phyloP scores from a whole-genome alignment of 1,284 basidiomycete species.

The Cryptococcus amylolentus region DNA sequence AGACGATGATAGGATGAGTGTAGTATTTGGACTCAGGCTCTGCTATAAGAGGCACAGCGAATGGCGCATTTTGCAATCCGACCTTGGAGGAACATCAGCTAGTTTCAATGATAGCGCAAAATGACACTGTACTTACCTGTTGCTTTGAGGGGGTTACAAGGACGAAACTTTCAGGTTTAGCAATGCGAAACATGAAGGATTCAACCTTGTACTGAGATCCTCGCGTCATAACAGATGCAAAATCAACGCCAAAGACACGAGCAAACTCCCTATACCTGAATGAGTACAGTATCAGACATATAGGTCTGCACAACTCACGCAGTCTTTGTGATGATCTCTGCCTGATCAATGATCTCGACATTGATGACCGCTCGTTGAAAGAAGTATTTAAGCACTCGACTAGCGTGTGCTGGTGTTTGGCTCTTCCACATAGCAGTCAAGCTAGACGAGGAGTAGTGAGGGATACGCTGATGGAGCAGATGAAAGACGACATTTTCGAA shows the following conservation, averaged over 20 bases:
- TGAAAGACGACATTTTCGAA: slow-evolving; percentile 89
- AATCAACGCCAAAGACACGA: slow-evolving; percentile 94
- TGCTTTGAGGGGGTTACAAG: slow-evolving; percentile 78
- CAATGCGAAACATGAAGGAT: slow-evolving; percentile 94
- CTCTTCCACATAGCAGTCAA: slow-evolving; percentile 73
- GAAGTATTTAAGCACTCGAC: slow-evolving; percentile 63
- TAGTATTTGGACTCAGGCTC: slow-evolving; percentile 93
- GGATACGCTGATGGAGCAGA: slow-evolving; percentile 67
- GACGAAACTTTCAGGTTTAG: slow-evolving; percentile 93
- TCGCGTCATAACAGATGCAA: slow-evolving; percentile 88
- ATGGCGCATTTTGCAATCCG: slow-evolving; percentile 92
- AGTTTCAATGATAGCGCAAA: not conserved
- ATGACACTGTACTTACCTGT: slow-evolving; percentile 58
- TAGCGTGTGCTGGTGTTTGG: slow-evolving; percentile 57
- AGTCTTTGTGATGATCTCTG: slow-evolving; percentile 80
- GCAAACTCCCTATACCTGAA: slow-evolving; percentile 74
- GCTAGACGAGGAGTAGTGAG: slow-evolving; percentile 66
- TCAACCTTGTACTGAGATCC: slow-evolving; percentile 99
- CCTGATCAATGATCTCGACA: slow-evolving; percentile 71
- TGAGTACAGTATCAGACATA: not conserved
- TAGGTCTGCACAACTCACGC: slow-evolving; percentile 58
- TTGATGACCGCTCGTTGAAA: slow-evolving; percentile 62
- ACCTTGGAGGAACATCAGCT: slow-evolving; percentile 57
- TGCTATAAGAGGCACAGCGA: slow-evolving; percentile 84
- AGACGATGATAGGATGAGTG: slow-evolving; percentile 80